These are phyloP conservation scores for Kickxella alabastrina DNA, from an alignment of 192 early-diverging fungal genomes.

Conservation along the genomic window DNA sequence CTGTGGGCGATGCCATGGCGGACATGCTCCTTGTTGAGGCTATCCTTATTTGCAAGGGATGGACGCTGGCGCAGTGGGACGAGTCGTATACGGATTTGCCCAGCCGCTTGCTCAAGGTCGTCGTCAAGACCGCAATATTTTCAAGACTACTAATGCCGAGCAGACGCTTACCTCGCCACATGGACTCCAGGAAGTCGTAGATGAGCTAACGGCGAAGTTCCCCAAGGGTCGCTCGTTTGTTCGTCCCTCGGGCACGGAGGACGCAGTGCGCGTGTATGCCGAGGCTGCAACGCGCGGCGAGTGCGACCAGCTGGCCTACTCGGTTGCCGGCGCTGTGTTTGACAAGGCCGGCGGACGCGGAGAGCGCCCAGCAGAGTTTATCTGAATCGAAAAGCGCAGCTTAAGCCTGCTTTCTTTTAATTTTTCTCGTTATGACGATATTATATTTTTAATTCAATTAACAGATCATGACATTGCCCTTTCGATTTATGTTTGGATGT, in stretches of 20 bases:
- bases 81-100: slow-evolving; percentile 91
- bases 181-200: slow-evolving; percentile 82
- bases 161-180: slow-evolving; percentile 82
- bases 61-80: slow-evolving; percentile 86
- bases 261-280: slow-evolving; percentile 97
- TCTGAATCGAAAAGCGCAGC: slow-evolving; percentile 18
- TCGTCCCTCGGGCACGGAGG: slow-evolving; percentile 97
- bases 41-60: slow-evolving; percentile 78
- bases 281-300: slow-evolving; percentile 92
- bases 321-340: slow-evolving; percentile 88
- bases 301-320: slow-evolving; percentile 81
- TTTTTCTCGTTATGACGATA: too few relatives aligned
- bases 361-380: slow-evolving; percentile 61
- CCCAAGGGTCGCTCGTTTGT: slow-evolving; percentile 91
- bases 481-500: too few relatives aligned
- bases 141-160: slow-evolving; percentile 97
- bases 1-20: slow-evolving; percentile 97
- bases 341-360: slow-evolving; percentile 92
- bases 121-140: slow-evolving; percentile 81
- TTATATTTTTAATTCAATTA: too few relatives aligned
- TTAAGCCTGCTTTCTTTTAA: too few relatives aligned
- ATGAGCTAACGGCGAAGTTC: slow-evolving; percentile 79
- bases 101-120: slow-evolving; percentile 94
- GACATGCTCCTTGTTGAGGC: slow-evolving; percentile 95
- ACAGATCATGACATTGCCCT: too few relatives aligned